Evolutionary conservation across 129 eudicot species (phyloP).

Genomic region (Cynara cardunculus): DNA sequence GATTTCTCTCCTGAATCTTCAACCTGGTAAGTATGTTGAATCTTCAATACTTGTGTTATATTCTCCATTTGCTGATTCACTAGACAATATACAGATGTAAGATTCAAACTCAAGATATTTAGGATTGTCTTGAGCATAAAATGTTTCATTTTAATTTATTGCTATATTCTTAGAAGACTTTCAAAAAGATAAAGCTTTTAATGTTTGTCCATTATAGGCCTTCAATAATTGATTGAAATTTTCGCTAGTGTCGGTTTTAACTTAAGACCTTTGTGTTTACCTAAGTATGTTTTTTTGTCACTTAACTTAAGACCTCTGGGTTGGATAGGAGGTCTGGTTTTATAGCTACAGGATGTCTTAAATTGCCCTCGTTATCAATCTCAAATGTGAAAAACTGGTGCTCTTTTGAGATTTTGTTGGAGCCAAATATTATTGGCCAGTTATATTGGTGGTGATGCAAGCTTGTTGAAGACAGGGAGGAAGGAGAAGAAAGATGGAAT

Average conservation of each 20-base stretch:
- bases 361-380: slow-evolving; percentile 5
- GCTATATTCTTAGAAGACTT: background rate
- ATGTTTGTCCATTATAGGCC: background rate
- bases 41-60: too few relatives aligned
- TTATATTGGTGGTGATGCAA: slow-evolving; percentile 26
- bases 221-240: background rate
- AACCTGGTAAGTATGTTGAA: too few relatives aligned
- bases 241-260: background rate
- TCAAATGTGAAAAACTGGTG: slow-evolving; percentile 37
- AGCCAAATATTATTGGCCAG: slow-evolving; percentile 35
- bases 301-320: slow-evolving; percentile 53
- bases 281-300: background rate
- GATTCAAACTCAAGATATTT: too few relatives aligned
- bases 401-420: slow-evolving; percentile 25
- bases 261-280: background rate
- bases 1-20: too few relatives aligned
- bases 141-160: too few relatives aligned
- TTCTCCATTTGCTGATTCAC: too few relatives aligned
- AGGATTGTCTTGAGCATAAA: too few relatives aligned
- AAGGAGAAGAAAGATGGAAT: slow-evolving; percentile 33
- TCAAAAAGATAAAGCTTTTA: background rate
- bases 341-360: background rate
- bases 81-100: too few relatives aligned
- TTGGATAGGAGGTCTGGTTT: slow-evolving; percentile 66
- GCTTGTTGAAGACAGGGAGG: slow-evolving; percentile 40